These are phyloP conservation scores for Eimeria tenella DNA, from an alignment of 169 alveolate species.

Conservation along the genomic window DNA sequence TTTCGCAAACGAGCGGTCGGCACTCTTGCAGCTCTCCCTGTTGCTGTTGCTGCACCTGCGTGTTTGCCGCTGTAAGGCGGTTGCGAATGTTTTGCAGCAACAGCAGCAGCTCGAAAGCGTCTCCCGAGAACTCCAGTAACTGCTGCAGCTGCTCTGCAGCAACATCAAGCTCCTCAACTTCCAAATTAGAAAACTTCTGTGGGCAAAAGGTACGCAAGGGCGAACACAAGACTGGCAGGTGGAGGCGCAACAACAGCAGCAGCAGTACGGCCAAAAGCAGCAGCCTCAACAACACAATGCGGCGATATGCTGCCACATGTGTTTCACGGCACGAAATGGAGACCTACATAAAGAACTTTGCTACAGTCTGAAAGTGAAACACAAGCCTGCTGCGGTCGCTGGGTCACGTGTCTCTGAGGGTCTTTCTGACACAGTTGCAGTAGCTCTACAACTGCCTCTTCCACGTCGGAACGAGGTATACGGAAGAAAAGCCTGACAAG, in stretches of 20 bases:
- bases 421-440: neutral
- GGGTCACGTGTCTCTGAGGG: neutral
- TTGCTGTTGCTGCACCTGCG: constrained; percentile 35
- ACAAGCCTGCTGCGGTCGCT: neutral
- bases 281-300: neutral
- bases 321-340: neutral
- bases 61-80: constrained; percentile 12
- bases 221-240: neutral
- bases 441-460: constrained; percentile 39
- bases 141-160: constrained; percentile 58
- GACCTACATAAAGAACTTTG: neutral
- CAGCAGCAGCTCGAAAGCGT: constrained; percentile 42
- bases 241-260: neutral
- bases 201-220: neutral
- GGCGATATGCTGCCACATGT: no score
- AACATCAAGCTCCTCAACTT: constrained; percentile 13
- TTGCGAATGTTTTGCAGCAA: constrained; percentile 25
- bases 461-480: constrained; percentile 33
- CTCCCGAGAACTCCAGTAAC: constrained; percentile 48
- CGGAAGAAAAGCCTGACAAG: constrained; percentile 19
- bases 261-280: neutral
- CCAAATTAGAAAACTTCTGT: constrained; percentile 28
- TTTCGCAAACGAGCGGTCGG: neutral
- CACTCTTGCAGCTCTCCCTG: constrained; percentile 20
- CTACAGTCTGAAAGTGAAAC: neutral